A percentile compares a stretch with the other conserved stretches of the same genome.
Evolutionary conservation across 345 rosid genomes (phyloP).

Genomic region (Gossypium bickii): DNA sequence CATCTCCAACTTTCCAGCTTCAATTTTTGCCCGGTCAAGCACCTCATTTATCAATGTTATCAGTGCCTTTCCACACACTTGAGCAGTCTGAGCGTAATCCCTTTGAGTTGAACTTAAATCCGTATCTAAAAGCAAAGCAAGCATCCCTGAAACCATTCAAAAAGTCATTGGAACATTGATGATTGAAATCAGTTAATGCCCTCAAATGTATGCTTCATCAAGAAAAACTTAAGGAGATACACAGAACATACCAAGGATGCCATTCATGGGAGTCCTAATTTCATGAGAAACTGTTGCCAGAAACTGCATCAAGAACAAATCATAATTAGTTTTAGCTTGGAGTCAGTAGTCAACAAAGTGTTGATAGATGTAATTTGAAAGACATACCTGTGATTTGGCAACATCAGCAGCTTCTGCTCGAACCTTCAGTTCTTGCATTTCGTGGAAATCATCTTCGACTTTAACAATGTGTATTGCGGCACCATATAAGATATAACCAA

Average conservation of each 20-base stretch:
- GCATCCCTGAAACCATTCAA: conserved; percentile 62
- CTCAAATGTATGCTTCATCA: neutral
- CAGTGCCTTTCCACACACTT: conserved; percentile 92
- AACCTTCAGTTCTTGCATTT: conserved; percentile 77
- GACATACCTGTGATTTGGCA: conserved; percentile 80
- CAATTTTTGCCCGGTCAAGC: conserved; percentile 96
- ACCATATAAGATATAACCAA: conserved; percentile 77
- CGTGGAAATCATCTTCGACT: conserved; percentile 80
- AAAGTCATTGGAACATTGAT: neutral
- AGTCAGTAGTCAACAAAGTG: neutral
- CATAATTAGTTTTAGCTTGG: neutral
- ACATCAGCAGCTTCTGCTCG: conserved; percentile 98
- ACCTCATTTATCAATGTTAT: conserved; percentile 89
- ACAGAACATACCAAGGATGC: conserved; percentile 70
- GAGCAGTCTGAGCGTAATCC: conserved; percentile 95
- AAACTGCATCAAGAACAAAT: conserved; percentile 50
- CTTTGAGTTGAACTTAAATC: conserved; percentile 85
- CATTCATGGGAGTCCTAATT: conserved; percentile 99
- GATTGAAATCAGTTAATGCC: neutral
- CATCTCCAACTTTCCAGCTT: conserved; percentile 85
- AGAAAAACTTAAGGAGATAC: neutral
- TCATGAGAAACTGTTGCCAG: conserved; percentile 98
- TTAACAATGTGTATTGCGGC: conserved; percentile 78
- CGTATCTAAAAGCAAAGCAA: conserved; percentile 85
- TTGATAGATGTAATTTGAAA: neutral